Base-by-base conservation (phyloP, 2,329 filamentous ascomycete species). In the Cordyceps militaris region DNA sequence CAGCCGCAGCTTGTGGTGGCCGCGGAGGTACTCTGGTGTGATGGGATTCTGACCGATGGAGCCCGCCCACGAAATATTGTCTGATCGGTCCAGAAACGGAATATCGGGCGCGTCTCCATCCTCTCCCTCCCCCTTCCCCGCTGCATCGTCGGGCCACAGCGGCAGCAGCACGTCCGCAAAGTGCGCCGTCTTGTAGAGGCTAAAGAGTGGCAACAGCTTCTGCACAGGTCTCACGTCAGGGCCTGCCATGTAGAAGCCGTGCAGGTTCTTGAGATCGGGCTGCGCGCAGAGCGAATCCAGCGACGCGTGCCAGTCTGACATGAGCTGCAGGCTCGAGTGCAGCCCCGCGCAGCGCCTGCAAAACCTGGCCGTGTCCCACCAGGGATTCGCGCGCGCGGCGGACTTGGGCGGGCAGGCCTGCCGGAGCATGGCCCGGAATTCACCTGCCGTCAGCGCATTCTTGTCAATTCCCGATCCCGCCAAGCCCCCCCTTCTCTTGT, bases 111-210 rank as follows among this genome's bases (percentile, higher is more conserved):
- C 47, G 34, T 28, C 40, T 24, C 44, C 47, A 19, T 16, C 55
- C 47, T 57, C 21, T 38, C 28, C 55, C 47, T 36, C 55, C 5
- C 74, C 65, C 34, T 77, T 73, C 0, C 77, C 74, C 3, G 78
- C 71, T 1, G 78, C 76, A 14, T 61, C 60, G 81, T 78, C 59
- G 56, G 54, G 80, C 70, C 64, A 79, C 75, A 82, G 66, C 0
- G 90, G 89, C 54, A 91, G 87, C 23, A 92, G 71, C 34, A 95
- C 89, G 67, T 95, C 90, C 61, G 80, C 83, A 71, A 89, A 93
- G 4, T 85, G 84, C 46, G 81, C 77, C 1, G 86, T 83, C 64
- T 90, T 91, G 50, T 84, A 86, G 59, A 88, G 80, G 61, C 88
- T 88, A 71, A 94, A 94, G 11, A 94, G 75, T 0, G 90, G 90